Base-by-base conservation (phyloP, 495 filamentous ascomycete species). In the Aspergillus steynii region DNA sequence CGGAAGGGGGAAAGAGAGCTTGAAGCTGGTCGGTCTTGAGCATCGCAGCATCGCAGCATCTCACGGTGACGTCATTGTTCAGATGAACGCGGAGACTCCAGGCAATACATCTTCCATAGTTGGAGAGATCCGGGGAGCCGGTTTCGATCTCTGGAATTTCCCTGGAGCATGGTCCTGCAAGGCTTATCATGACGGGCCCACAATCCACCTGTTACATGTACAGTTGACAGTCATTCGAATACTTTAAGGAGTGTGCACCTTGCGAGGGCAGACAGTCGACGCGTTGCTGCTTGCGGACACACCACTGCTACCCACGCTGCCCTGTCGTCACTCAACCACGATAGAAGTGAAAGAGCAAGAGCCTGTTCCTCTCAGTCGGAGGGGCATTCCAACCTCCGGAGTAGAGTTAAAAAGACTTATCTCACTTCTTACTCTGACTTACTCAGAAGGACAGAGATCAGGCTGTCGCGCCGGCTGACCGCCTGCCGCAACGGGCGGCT, bases 401-500 rank as follows among this genome's bases (percentile, higher is more conserved):
- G 20, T 20, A 20, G 20, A 20, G 20, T 20, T 20, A 20, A 20
- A 20, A 20, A 20, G 20, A 20, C 20, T 20, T 20, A 20, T 20
- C 20, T 20, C 20, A 20, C 20, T 20, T 20, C 20, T 20, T 20
- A 20, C 20, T 20, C 20, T 20, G 20, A 20, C 20, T 20, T 20
- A 20, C 20, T 20, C 20, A 20, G 20, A 20, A 20, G 20, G 20
- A 20, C 20, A 20, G 20, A 20, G 20, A 20, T 20, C 20, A 20
- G 55, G 47, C 29, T 52, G 47, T 31, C 28, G 29, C 12, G 27
- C 15, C 12, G 46, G 6, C 60, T 71, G 68, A 77, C 74, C 74
- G 74, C 74, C 69, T 75, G 56, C 74, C 66, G 10, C 50, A 74
- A 71, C 55, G 37, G 59, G 48, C 31, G 56, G 52, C 60, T 26